Conservation (phyloP, 2,329 filamentous ascomycete species). For the Colletotrichum trifolii region DNA sequence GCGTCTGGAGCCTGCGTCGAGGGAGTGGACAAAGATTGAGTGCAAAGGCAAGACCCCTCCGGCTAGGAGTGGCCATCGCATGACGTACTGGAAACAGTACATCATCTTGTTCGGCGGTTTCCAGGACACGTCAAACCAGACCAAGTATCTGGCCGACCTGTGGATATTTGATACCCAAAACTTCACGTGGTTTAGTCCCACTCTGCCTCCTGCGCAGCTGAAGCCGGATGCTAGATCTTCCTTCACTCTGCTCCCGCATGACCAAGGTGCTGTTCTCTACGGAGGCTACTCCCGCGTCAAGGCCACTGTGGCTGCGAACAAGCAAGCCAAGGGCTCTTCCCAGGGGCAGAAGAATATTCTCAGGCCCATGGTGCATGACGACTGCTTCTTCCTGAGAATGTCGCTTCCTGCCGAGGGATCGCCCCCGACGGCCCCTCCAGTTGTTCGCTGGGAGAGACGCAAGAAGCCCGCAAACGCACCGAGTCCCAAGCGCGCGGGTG, state of each 20-base stretch:
- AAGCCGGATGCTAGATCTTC: constrained; percentile 93
- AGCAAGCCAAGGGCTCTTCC: constrained; percentile 70
- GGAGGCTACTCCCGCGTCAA: constrained; percentile 96
- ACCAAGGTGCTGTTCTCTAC: constrained; percentile 88
- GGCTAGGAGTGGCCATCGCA: constrained; percentile 89
- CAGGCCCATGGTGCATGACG: constrained; percentile 90
- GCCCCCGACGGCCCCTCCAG: constrained; percentile 72
- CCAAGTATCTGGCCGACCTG: constrained; percentile 90
- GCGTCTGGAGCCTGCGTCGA: constrained; percentile 82
- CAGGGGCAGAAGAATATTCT: constrained; percentile 77
- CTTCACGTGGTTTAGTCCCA: constrained; percentile 85
- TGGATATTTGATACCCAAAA: constrained; percentile 96
- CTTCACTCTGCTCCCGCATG: constrained; percentile 91
- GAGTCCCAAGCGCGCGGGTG: constrained; percentile 83
- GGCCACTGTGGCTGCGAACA: constrained; percentile 69
- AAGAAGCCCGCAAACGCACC: constrained; percentile 94
- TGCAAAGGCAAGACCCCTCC: constrained; percentile 81
- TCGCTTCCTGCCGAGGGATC: constrained; percentile 77
- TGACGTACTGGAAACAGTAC: constrained; percentile 98
- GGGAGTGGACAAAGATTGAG: constrained; percentile 94
- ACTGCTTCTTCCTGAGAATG: constrained; percentile 92
- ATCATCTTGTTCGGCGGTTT: constrained; percentile 96
- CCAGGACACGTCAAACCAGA: constrained; percentile 95
- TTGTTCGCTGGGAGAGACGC: constrained; percentile 88
- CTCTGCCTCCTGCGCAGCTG: constrained; percentile 79